A percentile compares a stretch with the other conserved stretches of the same genome.
These are phyloP conservation scores for Inosperma sp. DNA, from an alignment of 768 basidiomycete genomes.

Conservation along the genomic window DNA sequence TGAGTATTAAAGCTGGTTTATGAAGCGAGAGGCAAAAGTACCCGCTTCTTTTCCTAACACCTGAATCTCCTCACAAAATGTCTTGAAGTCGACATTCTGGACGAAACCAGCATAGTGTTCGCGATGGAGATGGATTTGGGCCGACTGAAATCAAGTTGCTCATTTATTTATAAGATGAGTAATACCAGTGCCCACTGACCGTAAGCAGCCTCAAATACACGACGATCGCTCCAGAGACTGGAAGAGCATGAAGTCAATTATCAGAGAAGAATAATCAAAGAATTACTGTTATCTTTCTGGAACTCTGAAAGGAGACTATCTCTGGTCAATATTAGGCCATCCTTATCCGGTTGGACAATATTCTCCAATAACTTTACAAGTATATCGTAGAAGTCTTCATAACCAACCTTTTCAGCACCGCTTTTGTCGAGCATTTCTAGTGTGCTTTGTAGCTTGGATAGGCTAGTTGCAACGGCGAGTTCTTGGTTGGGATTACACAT, in stretches of 20 bases:
- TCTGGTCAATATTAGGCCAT: constrained; percentile 33
- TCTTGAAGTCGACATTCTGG: constrained; percentile 50
- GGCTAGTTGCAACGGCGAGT: constrained; percentile 44
- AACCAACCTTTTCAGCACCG: constrained; percentile 65
- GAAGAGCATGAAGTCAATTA: not conserved
- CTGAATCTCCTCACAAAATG: constrained; percentile 76
- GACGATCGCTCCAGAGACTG: constrained; percentile 70
- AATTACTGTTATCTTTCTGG: constrained; percentile 47
- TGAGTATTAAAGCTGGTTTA: not conserved
- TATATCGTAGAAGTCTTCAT: constrained; percentile 71
- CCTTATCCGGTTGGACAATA: constrained; percentile 35
- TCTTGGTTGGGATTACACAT: constrained; percentile 43
- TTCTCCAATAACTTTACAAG: constrained; percentile 48
- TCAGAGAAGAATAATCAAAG: not conserved
- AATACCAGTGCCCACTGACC: constrained; percentile 34
- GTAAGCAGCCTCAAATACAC: constrained; percentile 80
- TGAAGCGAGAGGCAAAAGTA: constrained; percentile 20
- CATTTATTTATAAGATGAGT: not conserved
- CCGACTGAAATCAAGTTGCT: constrained; percentile 37
- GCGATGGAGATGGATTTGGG: constrained; percentile 66
- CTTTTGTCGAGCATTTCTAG: constrained; percentile 47
- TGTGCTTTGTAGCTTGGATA: constrained; percentile 49
- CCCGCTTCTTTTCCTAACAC: constrained; percentile 79
- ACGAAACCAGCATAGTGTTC: constrained; percentile 68
- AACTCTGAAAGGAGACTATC: constrained; percentile 46